Conservation (phyloP, 106 monocot species). For the Amphibolis antarctica region DNA sequence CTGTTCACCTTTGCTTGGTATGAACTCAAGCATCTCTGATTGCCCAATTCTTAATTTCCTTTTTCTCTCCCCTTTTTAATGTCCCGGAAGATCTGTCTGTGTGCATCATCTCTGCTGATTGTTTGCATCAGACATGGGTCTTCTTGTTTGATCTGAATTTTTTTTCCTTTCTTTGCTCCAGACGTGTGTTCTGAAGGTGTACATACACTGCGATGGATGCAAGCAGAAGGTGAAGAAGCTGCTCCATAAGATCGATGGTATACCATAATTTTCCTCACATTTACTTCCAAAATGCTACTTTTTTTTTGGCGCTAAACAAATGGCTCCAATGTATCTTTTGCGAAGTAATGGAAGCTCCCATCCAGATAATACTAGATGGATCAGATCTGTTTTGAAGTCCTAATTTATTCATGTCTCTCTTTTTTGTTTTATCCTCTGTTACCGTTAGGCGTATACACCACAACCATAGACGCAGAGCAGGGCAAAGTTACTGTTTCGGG, state of each 20-base stretch:
- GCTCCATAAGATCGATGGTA: conserved; percentile 64
- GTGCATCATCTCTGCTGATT: neutral
- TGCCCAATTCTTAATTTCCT: too few species aligned
- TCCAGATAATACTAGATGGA: neutral
- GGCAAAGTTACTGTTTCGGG: conserved; percentile 38
- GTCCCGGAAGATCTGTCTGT: neutral
- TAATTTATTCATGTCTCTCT: neutral
- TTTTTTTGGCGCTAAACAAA: neutral
- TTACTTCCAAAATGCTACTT: neutral
- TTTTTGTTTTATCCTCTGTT: neutral
- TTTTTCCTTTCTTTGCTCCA: conserved; percentile 10
- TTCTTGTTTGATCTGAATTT: neutral
- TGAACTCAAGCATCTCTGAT: neutral
- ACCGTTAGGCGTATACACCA: conserved; percentile 28
- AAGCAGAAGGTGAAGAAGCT: conserved; percentile 73
- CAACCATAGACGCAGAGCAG: conserved; percentile 29
- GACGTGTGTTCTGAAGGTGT: conserved; percentile 60
- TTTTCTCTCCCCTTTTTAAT: neutral
- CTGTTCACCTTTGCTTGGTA: neutral
- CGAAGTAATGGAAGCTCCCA: conserved; percentile 1
- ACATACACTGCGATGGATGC: conserved; percentile 74
- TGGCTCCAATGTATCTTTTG: neutral
- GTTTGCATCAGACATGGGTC: neutral
- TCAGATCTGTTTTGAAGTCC: conserved; percentile 6
- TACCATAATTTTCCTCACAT: neutral